A percentile compares a stretch with the other conserved stretches of the same genome.
Conservation (phyloP, 1,284 basidiomycete genomes). For the Cryptococcus floricola region DNA sequence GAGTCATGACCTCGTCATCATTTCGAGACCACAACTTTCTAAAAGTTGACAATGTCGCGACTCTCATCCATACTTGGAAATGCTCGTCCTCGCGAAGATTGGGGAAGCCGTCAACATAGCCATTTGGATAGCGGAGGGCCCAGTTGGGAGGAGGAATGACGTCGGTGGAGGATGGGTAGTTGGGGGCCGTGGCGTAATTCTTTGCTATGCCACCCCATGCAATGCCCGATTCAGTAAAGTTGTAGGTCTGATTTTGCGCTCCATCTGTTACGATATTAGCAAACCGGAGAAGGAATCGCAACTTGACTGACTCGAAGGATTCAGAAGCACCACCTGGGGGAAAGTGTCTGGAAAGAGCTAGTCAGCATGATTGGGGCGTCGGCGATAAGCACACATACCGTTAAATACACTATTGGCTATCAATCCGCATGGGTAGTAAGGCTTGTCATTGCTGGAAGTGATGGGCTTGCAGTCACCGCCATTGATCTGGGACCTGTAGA, state of each 20-base stretch:
- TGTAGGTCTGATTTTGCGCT: conserved; percentile 58
- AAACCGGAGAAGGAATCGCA: neutral
- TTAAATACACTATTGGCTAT: conserved; percentile 99
- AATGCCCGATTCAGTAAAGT: conserved; percentile 75
- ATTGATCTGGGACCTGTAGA: conserved; percentile 54
- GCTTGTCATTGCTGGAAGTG: conserved; percentile 55
- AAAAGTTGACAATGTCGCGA: conserved; percentile 93
- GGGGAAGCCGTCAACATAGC: conserved; percentile 72
- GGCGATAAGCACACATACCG: conserved; percentile 54
- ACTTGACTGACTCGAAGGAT: conserved; percentile 48
- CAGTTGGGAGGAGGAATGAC: conserved; percentile 94
- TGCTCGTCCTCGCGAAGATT: conserved; percentile 78
- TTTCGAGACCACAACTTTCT: conserved; percentile 92
- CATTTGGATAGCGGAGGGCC: conserved; percentile 64
- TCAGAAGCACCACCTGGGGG: conserved; percentile 60
- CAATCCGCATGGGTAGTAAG: conserved; percentile 90
- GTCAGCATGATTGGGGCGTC: neutral
- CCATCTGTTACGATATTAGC: conserved; percentile 46
- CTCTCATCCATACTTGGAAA: conserved; percentile 99
- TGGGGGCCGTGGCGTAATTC: conserved; percentile 67
- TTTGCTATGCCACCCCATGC: conserved; percentile 91
- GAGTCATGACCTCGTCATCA: conserved; percentile 66
- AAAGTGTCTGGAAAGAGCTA: conserved; percentile 64
- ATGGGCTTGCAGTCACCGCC: conserved; percentile 87
- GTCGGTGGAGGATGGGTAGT: conserved; percentile 57